A percentile compares a stretch with the other conserved stretches of the same genome.
phyloP scores from a whole-genome alignment of 768 basidiomycete genomes.

The Suillus discolor region DNA sequence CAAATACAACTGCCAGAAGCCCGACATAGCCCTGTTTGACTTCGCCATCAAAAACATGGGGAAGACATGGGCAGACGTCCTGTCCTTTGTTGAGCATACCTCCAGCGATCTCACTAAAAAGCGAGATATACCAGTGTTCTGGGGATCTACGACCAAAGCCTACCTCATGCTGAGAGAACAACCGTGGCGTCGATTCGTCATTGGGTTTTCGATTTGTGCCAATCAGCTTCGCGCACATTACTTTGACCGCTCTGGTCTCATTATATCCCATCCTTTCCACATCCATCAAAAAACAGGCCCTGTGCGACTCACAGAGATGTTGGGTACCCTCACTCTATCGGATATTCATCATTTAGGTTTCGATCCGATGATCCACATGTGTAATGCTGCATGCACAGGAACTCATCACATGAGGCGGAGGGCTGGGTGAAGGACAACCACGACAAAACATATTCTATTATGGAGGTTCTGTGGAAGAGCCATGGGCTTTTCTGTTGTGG shows the following conservation, averaged over 20 bases:
- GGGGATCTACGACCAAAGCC: neutral
- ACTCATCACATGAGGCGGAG: neutral
- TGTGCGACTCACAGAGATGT: neutral
- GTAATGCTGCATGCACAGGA: neutral
- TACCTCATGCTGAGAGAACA: neutral
- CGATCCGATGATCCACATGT: neutral
- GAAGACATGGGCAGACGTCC: neutral
- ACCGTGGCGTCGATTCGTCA: neutral
- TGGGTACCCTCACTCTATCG: neutral
- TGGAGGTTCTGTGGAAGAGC: neutral
- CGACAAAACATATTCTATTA: neutral
- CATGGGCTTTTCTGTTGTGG: neutral
- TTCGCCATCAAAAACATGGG: no score
- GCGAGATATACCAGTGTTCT: neutral
- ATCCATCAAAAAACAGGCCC: neutral
- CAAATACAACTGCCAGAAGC: no score
- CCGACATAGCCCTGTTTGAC: no score
- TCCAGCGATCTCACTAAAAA: neutral
- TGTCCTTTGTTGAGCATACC: neutral
- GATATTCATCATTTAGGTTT: neutral
- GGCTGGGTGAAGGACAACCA: neutral
- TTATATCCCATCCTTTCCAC: neutral
- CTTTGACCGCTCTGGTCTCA: neutral
- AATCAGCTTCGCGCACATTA: neutral
- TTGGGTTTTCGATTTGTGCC: neutral